Base-by-base conservation (phyloP, 2,329 filamentous ascomycete species). In the Lasiodiplodia hormozganensis region DNA sequence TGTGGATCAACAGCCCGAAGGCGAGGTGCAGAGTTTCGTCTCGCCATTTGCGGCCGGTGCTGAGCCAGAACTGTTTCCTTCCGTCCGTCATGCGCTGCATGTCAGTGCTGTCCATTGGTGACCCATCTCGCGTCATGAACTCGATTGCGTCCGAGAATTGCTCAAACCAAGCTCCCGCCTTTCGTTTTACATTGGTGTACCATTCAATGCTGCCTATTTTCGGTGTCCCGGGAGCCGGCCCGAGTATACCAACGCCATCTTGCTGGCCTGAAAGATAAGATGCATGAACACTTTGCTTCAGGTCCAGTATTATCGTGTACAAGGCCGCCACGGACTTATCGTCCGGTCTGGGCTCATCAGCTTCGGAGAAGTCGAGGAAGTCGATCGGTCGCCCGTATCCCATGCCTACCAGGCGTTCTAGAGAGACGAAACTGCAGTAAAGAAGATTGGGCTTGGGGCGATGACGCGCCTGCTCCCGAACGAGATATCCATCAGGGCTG, bases 21-120 rank as follows among this genome's bases (percentile, higher is more conserved):
- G 67, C 67, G 8, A 68, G 58, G 31, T 68, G 67, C 3, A 68
- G 58, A 14, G 67, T 31, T 58, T 68, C 67, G 52, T 68, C 67
- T 8, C 67, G 49, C 51, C 58, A 68, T 40, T 68, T 68, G 51
- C 57, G 51, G 5, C 67, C 67, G 5, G 58, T 53, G 36, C 51
- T 28, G 38, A 68, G 58, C 36, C 40, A 36, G 14, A 57, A 68
- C 4, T 68, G 57, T n/a, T 31, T 57, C 14, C 51, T 38, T 12
- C 58, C 38, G 16, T 57, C 49, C 8, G 43, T 14, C 4, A 49
- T 67, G 40, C 54, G 51, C 18, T 31, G 38, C 4, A 28, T 18
- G 14, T 65, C 62, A 7, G 16, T 34, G n/a, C 38, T 25, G 18
- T 64, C 56, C 4, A 52, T 28, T 11, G 65, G 53, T 2, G 40